Percentiles rank a stretch among this genome's conserved stretches.
phyloP scores from a whole-genome alignment of 2,329 filamentous ascomycete genomes.

The Sphaerulina musiva region DNA sequence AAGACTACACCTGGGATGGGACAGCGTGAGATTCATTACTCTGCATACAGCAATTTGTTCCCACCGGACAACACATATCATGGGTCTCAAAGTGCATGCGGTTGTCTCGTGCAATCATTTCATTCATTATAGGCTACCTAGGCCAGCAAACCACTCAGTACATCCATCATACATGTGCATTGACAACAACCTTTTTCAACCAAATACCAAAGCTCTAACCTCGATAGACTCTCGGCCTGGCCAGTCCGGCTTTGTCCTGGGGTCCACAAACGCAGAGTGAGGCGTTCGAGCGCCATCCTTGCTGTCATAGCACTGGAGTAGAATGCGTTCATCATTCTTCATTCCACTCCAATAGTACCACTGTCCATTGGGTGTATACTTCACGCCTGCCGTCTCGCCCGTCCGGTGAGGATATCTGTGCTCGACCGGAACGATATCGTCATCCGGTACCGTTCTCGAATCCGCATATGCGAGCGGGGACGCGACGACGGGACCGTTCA shows the following conservation, averaged over 20 bases:
- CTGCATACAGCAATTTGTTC: too few relatives aligned
- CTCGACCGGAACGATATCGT: conserved; percentile 64
- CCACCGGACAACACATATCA: too few relatives aligned
- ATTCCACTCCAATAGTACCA: conserved; percentile 81
- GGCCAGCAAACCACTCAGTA: too few relatives aligned
- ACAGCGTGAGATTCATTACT: too few relatives aligned
- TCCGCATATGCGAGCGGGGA: conserved; percentile 55
- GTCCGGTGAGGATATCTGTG: conserved; percentile 64
- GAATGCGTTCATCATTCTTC: conserved; percentile 52
- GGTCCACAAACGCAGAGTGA: conserved; percentile 75
- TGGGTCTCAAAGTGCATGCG: too few relatives aligned
- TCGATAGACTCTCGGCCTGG: conserved; percentile 77
- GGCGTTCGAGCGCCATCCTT: conserved; percentile 44
- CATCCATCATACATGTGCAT: too few relatives aligned
- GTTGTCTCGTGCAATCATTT: too few relatives aligned
- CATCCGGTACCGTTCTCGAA: conserved; percentile 49
- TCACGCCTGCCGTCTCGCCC: conserved; percentile 68
- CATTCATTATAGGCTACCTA: too few relatives aligned
- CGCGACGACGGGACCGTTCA: conserved; percentile 53
- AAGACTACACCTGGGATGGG: too few relatives aligned
- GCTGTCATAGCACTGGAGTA: conserved; percentile 47
- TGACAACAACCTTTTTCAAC: conserved; percentile 10
- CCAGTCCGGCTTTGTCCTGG: conserved; percentile 59
- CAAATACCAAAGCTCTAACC: conserved; percentile 75
- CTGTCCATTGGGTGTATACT: conserved; percentile 54